phyloP scores from a whole-genome alignment of 768 basidiomycete genomes.

The Psilocybe subaeruginosa region DNA sequence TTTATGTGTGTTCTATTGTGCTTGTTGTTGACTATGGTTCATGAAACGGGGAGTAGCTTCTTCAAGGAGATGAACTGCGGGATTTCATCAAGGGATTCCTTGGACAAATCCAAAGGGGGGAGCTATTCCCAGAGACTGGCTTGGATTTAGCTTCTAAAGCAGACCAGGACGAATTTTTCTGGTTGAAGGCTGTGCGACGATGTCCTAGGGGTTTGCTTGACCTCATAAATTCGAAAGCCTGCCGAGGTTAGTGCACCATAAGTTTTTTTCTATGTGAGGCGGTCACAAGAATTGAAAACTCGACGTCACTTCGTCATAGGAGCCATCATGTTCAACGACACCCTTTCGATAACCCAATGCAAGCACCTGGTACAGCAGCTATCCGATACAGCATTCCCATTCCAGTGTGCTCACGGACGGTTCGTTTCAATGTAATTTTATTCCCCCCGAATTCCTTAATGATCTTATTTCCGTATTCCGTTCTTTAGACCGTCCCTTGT shows the following conservation, averaged over 20 bases:
- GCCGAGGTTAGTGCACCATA: slow-evolving; percentile 65
- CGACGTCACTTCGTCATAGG: slow-evolving; percentile 47
- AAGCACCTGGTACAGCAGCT: slow-evolving; percentile 67
- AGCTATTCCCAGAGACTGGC: slow-evolving; percentile 33
- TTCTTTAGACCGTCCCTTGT: slow-evolving; percentile 42
- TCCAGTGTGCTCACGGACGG: slow-evolving; percentile 97
- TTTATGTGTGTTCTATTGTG: slow-evolving; percentile 22
- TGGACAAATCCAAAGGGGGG: slow-evolving; percentile 55
- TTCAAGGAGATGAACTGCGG: slow-evolving; percentile 71
- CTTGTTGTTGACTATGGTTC: slow-evolving; percentile 17
- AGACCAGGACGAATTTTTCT: slow-evolving; percentile 39
- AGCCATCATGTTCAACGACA: slow-evolving; percentile 97
- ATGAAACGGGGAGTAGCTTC: slow-evolving; percentile 45
- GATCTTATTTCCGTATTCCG: slow-evolving; percentile 10
- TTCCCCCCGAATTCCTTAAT: slow-evolving; percentile 4
- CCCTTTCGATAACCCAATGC: slow-evolving; percentile 70
- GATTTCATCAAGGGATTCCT: slow-evolving; percentile 77
- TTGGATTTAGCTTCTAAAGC: slow-evolving; percentile 23
- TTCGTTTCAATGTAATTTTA: slow-evolving; percentile 29
- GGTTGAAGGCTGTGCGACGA: slow-evolving; percentile 77
- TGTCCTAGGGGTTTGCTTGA: slow-evolving; percentile 86
- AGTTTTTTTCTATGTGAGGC: not conserved
- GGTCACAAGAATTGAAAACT: not conserved
- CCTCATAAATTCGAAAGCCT: slow-evolving; percentile 93
- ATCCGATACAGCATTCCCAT: slow-evolving; percentile 78